Percentiles rank a stretch among this genome's conserved stretches.
These are phyloP conservation scores for Gymnopilus junonius DNA, from an alignment of 768 basidiomycete genomes.

Conservation along the genomic window DNA sequence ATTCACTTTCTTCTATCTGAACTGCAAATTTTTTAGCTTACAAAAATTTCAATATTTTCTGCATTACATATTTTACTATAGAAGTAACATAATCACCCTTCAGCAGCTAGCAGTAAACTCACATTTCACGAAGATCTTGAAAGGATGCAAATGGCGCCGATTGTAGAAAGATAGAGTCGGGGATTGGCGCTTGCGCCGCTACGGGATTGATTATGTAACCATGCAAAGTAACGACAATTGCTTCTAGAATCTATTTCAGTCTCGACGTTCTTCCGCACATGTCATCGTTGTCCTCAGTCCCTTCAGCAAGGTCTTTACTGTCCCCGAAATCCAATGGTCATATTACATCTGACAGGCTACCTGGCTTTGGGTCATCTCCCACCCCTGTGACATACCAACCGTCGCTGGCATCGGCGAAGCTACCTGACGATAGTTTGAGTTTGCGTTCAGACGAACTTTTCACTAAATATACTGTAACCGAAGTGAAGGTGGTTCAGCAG, in stretches of 20 bases:
- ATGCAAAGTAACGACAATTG: no score
- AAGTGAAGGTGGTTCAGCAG: conserved; percentile 71
- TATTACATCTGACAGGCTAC: conserved; percentile 2
- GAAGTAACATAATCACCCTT: no score
- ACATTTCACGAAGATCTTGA: no score
- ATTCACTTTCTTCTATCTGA: no score
- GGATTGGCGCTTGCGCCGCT: no score
- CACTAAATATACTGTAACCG: conserved; percentile 66
- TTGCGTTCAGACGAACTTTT: conserved; percentile 79
- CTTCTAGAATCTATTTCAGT: neutral
- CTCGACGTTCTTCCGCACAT: conserved; percentile 12
- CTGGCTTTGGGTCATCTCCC: conserved; percentile 11
- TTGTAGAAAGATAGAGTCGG: no score
- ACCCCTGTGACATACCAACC: conserved; percentile 16
- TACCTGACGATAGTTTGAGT: conserved; percentile 29
- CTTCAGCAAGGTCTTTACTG: conserved; percentile 23
- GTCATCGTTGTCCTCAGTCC: conserved; percentile 20
- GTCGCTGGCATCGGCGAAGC: conserved; percentile 14
- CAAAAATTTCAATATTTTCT: no score
- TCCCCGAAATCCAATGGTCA: conserved; percentile 27
- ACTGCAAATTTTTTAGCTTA: no score
- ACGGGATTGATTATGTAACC: no score
- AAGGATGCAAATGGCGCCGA: no score
- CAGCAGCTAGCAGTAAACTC: no score
- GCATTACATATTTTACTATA: no score